A percentile compares a stretch with the other conserved stretches of the same genome.
phyloP scores from a whole-genome alignment of 176 grass and related monocot species.

The Carex scoparia region DNA sequence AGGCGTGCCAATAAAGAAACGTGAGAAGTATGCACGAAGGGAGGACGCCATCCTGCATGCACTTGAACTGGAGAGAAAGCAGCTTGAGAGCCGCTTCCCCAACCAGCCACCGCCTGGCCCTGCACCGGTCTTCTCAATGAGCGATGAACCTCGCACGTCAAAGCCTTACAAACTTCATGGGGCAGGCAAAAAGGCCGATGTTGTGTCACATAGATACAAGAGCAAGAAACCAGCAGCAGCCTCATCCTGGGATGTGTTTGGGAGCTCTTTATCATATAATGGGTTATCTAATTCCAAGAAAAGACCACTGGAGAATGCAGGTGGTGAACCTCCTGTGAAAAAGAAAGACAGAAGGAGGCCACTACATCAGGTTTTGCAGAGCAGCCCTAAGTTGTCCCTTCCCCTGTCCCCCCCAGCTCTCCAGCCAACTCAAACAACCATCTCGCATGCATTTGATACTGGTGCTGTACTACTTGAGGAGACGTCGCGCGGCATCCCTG shows the following conservation, averaged over 20 bases:
- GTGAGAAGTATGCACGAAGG: slow-evolving; percentile 96
- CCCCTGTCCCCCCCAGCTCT: slow-evolving; percentile 32
- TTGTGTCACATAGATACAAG: slow-evolving; percentile 71
- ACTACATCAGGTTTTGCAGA: slow-evolving; percentile 61
- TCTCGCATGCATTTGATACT: slow-evolving; percentile 35
- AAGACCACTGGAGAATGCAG: slow-evolving; percentile 41
- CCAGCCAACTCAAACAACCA: slow-evolving; percentile 9
- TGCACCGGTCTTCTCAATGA: slow-evolving; percentile 39
- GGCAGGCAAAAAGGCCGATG: slow-evolving; percentile 33
- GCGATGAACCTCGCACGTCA: slow-evolving; percentile 22
- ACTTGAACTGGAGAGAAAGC: slow-evolving; percentile 88
- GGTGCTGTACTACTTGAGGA: slow-evolving; percentile 37
- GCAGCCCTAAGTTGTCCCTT: slow-evolving; percentile 38
- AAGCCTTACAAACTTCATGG: slow-evolving; percentile 25
- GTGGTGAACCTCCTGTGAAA: slow-evolving; percentile 59
- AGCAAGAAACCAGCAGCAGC: slow-evolving; percentile 54
- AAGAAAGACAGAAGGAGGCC: slow-evolving; percentile 50
- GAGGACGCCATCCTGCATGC: slow-evolving; percentile 98
- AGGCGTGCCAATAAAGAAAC: slow-evolving; percentile 87
- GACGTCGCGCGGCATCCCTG: slow-evolving; percentile 25
- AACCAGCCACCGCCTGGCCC: slow-evolving; percentile 32
- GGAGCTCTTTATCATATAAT: slow-evolving; percentile 32
- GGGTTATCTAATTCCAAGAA: slow-evolving; percentile 45
- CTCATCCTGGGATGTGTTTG: slow-evolving; percentile 25
- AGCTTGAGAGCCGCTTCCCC: slow-evolving; percentile 47